These are phyloP conservation scores for Amoeboaphelidium protococcarum DNA, from an alignment of 371 early-diverging fungal species.

Conservation along the genomic window DNA sequence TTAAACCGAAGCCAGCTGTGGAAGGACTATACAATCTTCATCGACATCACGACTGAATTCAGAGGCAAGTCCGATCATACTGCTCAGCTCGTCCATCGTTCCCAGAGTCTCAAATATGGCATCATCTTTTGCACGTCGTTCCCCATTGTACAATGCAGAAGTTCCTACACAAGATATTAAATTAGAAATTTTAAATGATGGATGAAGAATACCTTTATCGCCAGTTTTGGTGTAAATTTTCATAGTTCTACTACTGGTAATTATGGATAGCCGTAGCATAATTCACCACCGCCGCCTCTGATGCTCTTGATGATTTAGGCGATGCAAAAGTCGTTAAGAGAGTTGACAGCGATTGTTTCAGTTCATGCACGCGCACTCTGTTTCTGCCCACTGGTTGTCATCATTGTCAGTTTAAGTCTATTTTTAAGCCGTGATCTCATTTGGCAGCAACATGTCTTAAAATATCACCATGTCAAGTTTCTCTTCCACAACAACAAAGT, in stretches of 20 bases:
- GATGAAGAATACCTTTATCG: constrained; percentile 39
- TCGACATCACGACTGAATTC: too few species aligned
- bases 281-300: too few species aligned
- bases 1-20: constrained; percentile 24
- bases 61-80: constrained; percentile 21
- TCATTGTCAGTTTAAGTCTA: too few species aligned
- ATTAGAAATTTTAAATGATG: background rate
- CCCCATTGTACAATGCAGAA: constrained; percentile 66
- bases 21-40: background rate
- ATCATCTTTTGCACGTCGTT: constrained; percentile 59
- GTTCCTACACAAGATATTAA: constrained; percentile 23
- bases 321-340: too few species aligned
- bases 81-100: constrained; percentile 42
- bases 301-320: too few species aligned
- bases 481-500: too few species aligned
- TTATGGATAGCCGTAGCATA: background rate
- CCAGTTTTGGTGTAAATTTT: constrained; percentile 78
- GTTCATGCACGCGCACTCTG: too few species aligned
- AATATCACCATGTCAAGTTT: too few species aligned
- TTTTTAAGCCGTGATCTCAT: too few species aligned
- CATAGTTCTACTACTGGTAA: constrained; percentile 2
- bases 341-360: too few species aligned
- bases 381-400: too few species aligned
- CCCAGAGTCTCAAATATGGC: constrained; percentile 72
- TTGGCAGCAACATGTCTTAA: too few species aligned